Base-by-base conservation (phyloP, 495 filamentous ascomycete genomes). In the Xylona heveae region DNA sequence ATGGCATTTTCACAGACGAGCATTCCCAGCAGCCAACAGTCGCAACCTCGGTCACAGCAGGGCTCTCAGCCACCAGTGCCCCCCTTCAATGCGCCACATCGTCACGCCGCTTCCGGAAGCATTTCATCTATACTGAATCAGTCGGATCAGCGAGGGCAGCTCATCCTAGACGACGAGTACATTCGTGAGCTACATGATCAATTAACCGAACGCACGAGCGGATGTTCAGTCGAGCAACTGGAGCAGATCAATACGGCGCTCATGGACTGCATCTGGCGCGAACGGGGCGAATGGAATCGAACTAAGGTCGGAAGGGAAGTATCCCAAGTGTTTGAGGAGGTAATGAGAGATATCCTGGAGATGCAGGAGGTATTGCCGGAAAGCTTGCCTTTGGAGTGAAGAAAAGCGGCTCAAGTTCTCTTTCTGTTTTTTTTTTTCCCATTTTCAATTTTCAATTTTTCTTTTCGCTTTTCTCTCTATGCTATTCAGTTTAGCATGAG, bases 211-310 rank as follows among this genome's bases (percentile, higher is more conserved):
- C 60, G 63, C 19, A 78, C 77, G 5, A 74, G 73, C 25, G 83
- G 83, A 0, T 83, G 71, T 53, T 76, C 69, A 1, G 72, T 97
- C 24, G 88, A 95, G 53, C 90, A 97, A 48, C 60, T 97, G 19
- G 85, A 95, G 55, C 84, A 93, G 49, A 68, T 91, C 47, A 79
- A 81, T 46, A 71, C 83, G n/a, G 70, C 68, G 35, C 53, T 93
- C 43, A 94, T 94, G 85, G 74, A 83, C 37, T 66, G 68, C 25
- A 58, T 95, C 9, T 97, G 88, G 88, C 64, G 59, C 36, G 62
- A 57, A 35, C 65, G 79, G 24, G 61, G 66, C 33, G 72, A 90
- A 42, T 84, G 74, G 64, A 79, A 95, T 51, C 66, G 88, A 12
- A 74, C 65, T 43, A 53, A 52, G 32, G 80, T 95, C 7, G 59